Evolutionary conservation across 169 alveolate genomes (phyloP).

Genomic region (Blepharisma undulans): DNA sequence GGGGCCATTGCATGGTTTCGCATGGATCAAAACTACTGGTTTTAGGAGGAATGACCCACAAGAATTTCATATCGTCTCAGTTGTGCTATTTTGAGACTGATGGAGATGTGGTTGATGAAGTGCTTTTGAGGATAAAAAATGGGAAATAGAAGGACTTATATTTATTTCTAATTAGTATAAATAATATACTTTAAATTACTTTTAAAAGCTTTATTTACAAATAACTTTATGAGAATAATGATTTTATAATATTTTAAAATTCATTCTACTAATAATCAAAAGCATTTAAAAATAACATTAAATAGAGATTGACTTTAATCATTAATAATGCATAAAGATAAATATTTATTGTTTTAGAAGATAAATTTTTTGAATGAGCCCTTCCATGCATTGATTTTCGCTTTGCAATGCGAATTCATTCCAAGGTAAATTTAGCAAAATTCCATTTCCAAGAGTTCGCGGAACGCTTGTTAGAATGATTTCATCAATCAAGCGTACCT

Average conservation of each 20-base stretch:
- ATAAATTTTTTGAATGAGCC: background rate
- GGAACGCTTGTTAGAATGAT: background rate
- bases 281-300: too few species aligned
- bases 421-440: background rate
- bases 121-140: background rate
- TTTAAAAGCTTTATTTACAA: background rate
- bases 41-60: conserved; percentile 29
- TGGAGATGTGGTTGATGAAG: background rate
- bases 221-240: too few species aligned
- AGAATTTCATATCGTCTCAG: background rate
- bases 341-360: background rate
- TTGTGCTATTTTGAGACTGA: background rate
- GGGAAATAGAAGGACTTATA: background rate
- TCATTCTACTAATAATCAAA: too few species aligned
- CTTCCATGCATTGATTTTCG: background rate
- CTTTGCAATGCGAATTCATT: background rate
- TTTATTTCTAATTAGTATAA: background rate
- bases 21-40: background rate
- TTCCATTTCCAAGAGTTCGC: background rate
- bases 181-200: too few species aligned
- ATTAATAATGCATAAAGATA: background rate
- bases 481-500: background rate
- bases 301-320: too few species aligned
- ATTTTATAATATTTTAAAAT: too few species aligned
- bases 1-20: conserved; percentile 18